These are phyloP conservation scores for Yamadazyma membranifaciens DNA, from an alignment of 1,139 yeast genomes.

Conservation along the genomic window DNA sequence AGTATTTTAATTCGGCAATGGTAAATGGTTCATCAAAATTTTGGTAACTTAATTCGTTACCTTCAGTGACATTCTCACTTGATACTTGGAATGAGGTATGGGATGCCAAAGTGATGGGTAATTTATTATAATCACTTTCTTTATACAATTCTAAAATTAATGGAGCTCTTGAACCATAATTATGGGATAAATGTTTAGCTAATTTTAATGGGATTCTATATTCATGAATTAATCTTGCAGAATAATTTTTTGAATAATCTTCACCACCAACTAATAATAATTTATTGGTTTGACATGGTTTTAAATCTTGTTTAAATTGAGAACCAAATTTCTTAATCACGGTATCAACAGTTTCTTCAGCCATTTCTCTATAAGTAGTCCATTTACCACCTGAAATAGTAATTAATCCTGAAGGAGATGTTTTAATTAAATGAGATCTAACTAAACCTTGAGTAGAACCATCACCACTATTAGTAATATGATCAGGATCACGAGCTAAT, in stretches of 20 bases:
- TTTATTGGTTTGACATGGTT: conserved; percentile 64
- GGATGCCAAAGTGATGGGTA: conserved; percentile 63
- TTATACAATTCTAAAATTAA: conserved; percentile 66
- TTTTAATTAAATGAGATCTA: conserved; percentile 80
- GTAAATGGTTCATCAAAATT: conserved; percentile 84
- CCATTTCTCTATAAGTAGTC: conserved; percentile 99
- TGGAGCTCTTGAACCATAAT: conserved; percentile 90
- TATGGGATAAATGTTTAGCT: conserved; percentile 79
- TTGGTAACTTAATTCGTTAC: conserved; percentile 42
- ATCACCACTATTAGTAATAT: conserved; percentile 34
- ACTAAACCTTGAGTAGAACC: conserved; percentile 65
- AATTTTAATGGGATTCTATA: conserved; percentile 71
- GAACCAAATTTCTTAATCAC: conserved; percentile 55
- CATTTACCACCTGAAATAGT: conserved; percentile 97
- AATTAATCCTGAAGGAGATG: conserved; percentile 70
- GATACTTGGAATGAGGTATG: conserved; percentile 34
- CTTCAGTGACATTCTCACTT: conserved; percentile 29
- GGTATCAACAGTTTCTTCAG: conserved; percentile 86
- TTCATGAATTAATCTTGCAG: conserved; percentile 79
- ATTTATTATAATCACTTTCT: conserved; percentile 51
- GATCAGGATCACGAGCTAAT: conserved; percentile 82
- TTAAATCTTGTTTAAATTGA: conserved; percentile 22
- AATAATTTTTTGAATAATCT: conserved; percentile 60
- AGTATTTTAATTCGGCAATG: conserved; percentile 85
- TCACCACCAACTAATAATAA: conserved; percentile 77